These are phyloP conservation scores for Malassezia caprae DNA, from an alignment of 1,284 basidiomycete species.

Conservation along the genomic window DNA sequence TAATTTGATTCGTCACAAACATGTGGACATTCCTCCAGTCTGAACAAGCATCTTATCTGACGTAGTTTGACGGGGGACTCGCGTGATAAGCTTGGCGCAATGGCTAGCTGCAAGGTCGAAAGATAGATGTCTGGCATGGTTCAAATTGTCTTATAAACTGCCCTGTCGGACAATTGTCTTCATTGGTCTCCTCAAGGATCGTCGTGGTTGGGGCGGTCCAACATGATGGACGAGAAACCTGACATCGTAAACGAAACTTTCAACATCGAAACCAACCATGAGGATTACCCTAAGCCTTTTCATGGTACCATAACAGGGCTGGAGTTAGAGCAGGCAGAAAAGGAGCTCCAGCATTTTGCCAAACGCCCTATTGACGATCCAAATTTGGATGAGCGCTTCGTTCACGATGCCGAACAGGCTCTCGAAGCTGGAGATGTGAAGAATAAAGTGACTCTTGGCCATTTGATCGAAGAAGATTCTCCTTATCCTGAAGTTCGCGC, in stretches of 20 bases:
- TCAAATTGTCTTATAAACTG: neutral
- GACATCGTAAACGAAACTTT: neutral
- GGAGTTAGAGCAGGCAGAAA: slow-evolving; percentile 6
- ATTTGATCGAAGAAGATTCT: slow-evolving; percentile 31
- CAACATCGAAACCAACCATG: neutral
- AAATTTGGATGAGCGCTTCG: slow-evolving; percentile 17
- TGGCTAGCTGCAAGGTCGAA: neutral
- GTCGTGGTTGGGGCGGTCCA: neutral
- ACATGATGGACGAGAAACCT: neutral
- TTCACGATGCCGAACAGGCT: slow-evolving; percentile 17
- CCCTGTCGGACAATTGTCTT: neutral
- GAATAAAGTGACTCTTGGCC: slow-evolving; percentile 16
- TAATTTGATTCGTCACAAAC: neutral
- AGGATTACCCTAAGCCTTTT: neutral
- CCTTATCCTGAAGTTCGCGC: slow-evolving; percentile 40
- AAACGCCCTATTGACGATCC: slow-evolving; percentile 18
- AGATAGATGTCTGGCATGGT: neutral
- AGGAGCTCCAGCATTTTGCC: slow-evolving; percentile 3
- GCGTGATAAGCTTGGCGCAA: neutral
- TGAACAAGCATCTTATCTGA: neutral
- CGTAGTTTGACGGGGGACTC: neutral
- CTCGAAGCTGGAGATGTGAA: slow-evolving; percentile 18
- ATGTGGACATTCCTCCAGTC: neutral
- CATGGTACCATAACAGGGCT: neutral
- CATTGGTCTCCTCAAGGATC: neutral